Percentiles rank a stretch among this genome's conserved stretches.
phyloP scores from a whole-genome alignment of 2,329 filamentous ascomycete genomes.

The Tolypocladium inflatum region DNA sequence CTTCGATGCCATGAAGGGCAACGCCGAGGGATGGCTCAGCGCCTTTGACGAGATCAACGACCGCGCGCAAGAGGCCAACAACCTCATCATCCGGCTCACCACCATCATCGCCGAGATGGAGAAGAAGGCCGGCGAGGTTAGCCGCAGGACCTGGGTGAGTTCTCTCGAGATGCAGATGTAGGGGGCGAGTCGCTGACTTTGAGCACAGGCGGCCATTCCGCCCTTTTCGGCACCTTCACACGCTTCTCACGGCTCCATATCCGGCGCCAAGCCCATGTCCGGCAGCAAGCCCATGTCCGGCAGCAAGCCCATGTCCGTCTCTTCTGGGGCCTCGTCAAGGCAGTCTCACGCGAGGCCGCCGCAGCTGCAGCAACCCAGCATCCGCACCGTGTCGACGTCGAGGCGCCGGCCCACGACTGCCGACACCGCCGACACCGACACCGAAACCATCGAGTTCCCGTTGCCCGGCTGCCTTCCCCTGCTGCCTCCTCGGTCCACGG shows the following conservation, averaged over 20 bases:
- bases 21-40: conserved; percentile 81
- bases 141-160: conserved; percentile 65
- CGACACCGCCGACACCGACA: conserved; percentile 7
- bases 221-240: conserved; percentile 9
- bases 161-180: neutral
- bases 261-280: too few species aligned
- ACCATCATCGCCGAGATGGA: conserved; percentile 80
- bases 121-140: conserved; percentile 72
- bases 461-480: conserved; percentile 12
- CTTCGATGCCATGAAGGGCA: conserved; percentile 83
- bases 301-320: conserved; percentile 1
- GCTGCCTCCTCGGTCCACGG: conserved; percentile 7
- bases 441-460: conserved; percentile 11
- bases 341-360: neutral
- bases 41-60: conserved; percentile 69
- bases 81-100: conserved; percentile 61
- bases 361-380: conserved; percentile 5
- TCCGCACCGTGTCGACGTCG: conserved; percentile 9
- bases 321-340: conserved; percentile 3
- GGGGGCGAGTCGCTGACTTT: neutral
- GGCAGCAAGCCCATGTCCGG: neutral
- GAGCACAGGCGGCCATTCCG: conserved; percentile 10
- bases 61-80: conserved; percentile 61
- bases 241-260: neutral
- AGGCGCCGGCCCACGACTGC: conserved; percentile 4